A percentile compares a stretch with the other conserved stretches of the same genome.
phyloP scores from a whole-genome alignment of 805 yeast genomes.

The Wickerhamiella alocasiicola region DNA sequence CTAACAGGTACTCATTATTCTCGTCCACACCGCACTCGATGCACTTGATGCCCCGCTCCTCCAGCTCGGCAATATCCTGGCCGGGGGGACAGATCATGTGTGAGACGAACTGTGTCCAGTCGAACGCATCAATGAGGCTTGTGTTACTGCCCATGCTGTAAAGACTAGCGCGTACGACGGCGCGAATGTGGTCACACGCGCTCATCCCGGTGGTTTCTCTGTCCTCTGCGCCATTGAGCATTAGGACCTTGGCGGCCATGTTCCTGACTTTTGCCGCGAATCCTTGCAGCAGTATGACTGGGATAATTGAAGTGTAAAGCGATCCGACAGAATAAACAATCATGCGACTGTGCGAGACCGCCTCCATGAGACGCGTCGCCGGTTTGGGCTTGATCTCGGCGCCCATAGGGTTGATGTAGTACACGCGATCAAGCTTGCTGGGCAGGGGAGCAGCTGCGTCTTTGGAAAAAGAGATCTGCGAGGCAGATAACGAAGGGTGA shows the following conservation, averaged over 20 bases:
- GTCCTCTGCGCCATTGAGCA: constrained; percentile 64
- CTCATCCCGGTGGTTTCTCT: constrained; percentile 65
- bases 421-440: constrained; percentile 60
- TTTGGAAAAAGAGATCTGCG: constrained; percentile 65
- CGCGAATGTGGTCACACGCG: constrained; percentile 45
- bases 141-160: constrained; percentile 32
- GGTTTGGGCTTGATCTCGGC: constrained; percentile 73
- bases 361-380: constrained; percentile 44
- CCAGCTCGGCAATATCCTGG: neutral
- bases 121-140: constrained; percentile 12
- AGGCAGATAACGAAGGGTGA: constrained; percentile 62
- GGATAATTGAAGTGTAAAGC: constrained; percentile 74
- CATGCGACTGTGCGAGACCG: constrained; percentile 38
- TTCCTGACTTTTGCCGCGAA: constrained; percentile 34
- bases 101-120: constrained; percentile 43
- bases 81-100: constrained; percentile 39
- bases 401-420: constrained; percentile 77
- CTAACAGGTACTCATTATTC: neutral
- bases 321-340: constrained; percentile 77
- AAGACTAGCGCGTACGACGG: constrained; percentile 42
- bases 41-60: constrained; percentile 6
- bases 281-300: constrained; percentile 62
- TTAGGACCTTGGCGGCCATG: constrained; percentile 33
- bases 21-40: constrained; percentile 1
- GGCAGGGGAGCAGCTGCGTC: constrained; percentile 47